Conservation (phyloP, 139 green algal species). For the Bryopsis sp. region DNA sequence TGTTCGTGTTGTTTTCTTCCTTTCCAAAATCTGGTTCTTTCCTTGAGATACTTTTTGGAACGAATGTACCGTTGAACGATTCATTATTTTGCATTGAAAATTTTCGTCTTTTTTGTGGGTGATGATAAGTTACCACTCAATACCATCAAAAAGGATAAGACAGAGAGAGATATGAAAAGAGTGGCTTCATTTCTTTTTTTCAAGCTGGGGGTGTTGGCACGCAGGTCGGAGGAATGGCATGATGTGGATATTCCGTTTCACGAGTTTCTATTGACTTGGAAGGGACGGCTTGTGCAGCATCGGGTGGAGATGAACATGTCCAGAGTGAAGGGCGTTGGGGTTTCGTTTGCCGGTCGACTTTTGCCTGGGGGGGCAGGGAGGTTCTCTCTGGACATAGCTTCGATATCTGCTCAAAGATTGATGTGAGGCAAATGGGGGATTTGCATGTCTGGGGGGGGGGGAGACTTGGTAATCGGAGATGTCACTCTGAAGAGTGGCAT, state of each 20-base stretch:
- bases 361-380: too few relatives aligned
- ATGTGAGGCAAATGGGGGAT: too few relatives aligned
- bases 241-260: constrained; percentile 1
- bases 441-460: too few relatives aligned
- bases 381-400: too few relatives aligned
- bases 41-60: background rate
- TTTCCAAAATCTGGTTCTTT: background rate
- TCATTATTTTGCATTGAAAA: background rate
- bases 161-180: background rate
- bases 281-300: background rate
- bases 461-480: too few relatives aligned
- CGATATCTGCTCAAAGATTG: too few relatives aligned
- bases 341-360: background rate
- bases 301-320: background rate
- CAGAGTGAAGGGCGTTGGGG: background rate
- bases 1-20: background rate
- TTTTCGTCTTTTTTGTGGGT: background rate
- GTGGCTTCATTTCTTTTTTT: background rate
- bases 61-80: background rate
- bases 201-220: background rate
- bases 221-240: background rate
- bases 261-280: background rate
- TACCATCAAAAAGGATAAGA: background rate
- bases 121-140: background rate
- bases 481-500: too few relatives aligned